These are phyloP conservation scores for Aureobasidium subglaciale DNA, from an alignment of 2,329 filamentous ascomycete genomes.

Conservation along the genomic window DNA sequence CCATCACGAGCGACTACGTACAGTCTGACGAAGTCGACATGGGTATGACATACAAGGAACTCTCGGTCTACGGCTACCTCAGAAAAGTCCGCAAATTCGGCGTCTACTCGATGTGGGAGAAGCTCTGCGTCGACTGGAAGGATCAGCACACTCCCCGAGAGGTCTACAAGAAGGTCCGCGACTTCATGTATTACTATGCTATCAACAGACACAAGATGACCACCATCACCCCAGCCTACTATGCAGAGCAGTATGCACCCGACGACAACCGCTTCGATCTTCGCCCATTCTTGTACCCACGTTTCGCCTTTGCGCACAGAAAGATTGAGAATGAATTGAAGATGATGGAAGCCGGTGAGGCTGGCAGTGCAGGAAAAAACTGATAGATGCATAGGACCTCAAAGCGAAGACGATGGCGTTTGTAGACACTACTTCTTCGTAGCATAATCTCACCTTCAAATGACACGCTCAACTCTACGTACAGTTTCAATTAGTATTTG, in stretches of 20 bases:
- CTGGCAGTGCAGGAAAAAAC: neutral
- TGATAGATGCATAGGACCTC: neutral
- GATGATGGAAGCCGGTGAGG: constrained; percentile 34
- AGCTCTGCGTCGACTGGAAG: constrained; percentile 46
- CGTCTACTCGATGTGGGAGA: constrained; percentile 48
- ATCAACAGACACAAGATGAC: constrained; percentile 62
- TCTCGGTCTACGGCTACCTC: constrained; percentile 46
- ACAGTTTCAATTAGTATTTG: no score
- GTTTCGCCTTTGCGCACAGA: constrained; percentile 39
- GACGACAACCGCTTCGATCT: constrained; percentile 51
- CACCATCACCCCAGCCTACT: constrained; percentile 31
- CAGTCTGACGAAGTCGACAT: constrained; percentile 52
- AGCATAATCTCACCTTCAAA: neutral
- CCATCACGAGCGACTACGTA: constrained; percentile 56
- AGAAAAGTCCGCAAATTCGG: constrained; percentile 51
- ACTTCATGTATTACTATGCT: constrained; percentile 49
- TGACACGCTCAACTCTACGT: neutral
- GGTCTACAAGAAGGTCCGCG: constrained; percentile 37
- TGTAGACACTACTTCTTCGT: neutral
- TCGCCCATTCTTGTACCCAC: constrained; percentile 47
- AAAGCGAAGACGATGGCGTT: neutral
- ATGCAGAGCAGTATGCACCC: constrained; percentile 23
- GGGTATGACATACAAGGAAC: constrained; percentile 49
- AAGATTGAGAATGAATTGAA: constrained; percentile 44
- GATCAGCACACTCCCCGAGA: constrained; percentile 27